Conservation (phyloP, 257 asterid genomes). For the Paraleonurus japonicus region DNA sequence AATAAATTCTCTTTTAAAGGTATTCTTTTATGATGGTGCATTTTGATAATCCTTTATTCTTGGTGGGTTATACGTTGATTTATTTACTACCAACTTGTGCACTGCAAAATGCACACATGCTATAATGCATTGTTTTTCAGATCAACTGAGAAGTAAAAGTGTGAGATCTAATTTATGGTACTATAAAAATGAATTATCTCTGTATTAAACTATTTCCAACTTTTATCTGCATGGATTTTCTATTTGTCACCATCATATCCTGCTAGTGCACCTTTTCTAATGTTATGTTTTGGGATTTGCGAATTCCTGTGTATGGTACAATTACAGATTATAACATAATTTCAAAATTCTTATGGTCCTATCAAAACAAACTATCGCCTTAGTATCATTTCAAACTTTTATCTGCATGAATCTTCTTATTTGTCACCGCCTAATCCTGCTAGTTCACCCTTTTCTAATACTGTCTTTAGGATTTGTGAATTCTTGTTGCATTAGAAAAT, state of each 20-base stretch:
- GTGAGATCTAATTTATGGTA: neutral
- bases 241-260: neutral
- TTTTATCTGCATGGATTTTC: neutral
- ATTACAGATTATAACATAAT: neutral
- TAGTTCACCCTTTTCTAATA: neutral
- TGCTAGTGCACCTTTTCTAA: slow-evolving; percentile 10
- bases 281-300: neutral
- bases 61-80: neutral
- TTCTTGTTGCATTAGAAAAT: slow-evolving; percentile 1
- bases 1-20: slow-evolving; percentile 74
- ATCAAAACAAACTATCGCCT: neutral
- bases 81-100: neutral
- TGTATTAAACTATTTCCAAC: neutral
- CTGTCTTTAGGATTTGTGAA: neutral
- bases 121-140: neutral
- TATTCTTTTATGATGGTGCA: slow-evolving; percentile 24
- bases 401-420: slow-evolving; percentile 4
- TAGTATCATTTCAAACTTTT: neutral
- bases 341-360: slow-evolving; percentile 1
- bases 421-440: neutral
- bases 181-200: neutral
- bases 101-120: neutral
- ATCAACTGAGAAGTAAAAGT: neutral
- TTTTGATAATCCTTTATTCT: slow-evolving; percentile 8
- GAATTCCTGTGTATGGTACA: slow-evolving; percentile 1